Evolutionary conservation across 2,329 filamentous ascomycete genomes (phyloP).

Genomic region (Colletotrichum lindemuthianum): DNA sequence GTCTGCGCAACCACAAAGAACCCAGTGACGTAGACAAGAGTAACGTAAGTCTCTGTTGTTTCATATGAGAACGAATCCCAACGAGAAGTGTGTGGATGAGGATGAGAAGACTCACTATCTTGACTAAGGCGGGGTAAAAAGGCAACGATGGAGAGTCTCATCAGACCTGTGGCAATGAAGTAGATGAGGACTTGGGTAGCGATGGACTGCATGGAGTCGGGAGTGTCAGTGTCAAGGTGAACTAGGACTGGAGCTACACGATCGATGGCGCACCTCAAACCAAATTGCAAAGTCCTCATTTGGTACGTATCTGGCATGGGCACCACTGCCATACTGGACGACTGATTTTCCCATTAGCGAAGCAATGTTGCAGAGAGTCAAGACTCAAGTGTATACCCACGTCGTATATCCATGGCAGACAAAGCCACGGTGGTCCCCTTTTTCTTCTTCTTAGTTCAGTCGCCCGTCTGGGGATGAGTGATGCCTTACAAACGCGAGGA

Average conservation of each 20-base stretch:
- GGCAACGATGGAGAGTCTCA: slow-evolving; percentile 46
- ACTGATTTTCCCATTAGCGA: background rate
- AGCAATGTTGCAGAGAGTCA: too few relatives aligned
- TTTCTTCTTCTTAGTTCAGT: background rate
- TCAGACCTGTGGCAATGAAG: slow-evolving; percentile 44
- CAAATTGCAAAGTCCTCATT: background rate
- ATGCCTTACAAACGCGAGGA: background rate
- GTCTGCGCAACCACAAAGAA: slow-evolving; percentile 31
- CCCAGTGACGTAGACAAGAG: slow-evolving; percentile 29
- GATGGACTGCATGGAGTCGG: background rate
- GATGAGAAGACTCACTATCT: slow-evolving; percentile 41
- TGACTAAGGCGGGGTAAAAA: slow-evolving; percentile 46
- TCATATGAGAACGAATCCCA: background rate
- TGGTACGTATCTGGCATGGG: background rate
- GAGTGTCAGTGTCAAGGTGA: background rate
- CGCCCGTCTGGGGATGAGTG: background rate
- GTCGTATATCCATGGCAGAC: slow-evolving; percentile 9
- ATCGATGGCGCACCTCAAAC: background rate
- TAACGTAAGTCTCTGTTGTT: slow-evolving; percentile 1
- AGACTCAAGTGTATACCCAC: background rate
- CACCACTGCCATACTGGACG: background rate
- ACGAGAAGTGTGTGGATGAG: background rate
- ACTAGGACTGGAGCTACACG: background rate
- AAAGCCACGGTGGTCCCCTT: background rate
- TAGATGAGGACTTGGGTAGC: slow-evolving; percentile 37